These are phyloP conservation scores for Atkinsonella hypoxylon DNA, from an alignment of 2,329 filamentous ascomycete species.

Conservation along the genomic window DNA sequence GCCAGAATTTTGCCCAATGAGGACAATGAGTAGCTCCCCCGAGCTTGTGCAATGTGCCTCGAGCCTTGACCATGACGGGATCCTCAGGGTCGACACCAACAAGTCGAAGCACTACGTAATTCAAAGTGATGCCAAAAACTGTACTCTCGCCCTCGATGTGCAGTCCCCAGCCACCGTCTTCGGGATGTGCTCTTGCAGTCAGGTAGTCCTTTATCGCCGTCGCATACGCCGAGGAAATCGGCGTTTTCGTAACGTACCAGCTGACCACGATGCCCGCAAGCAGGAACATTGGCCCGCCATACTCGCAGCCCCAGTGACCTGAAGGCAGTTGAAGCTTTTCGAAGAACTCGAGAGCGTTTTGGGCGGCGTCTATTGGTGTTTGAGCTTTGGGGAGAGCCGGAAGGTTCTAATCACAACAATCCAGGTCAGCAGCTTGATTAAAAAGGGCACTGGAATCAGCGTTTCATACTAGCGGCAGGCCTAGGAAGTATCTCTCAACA, in stretches of 20 bases:
- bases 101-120: constrained; percentile 71
- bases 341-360: constrained; percentile 81
- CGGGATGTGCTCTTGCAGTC: constrained; percentile 68
- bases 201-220: constrained; percentile 91
- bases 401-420: constrained; percentile 43
- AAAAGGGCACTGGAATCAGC: not conserved
- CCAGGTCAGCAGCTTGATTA: not conserved
- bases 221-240: constrained; percentile 66
- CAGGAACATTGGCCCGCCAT: constrained; percentile 94
- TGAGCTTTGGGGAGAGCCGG: constrained; percentile 59
- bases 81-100: constrained; percentile 78
- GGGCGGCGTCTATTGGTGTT: constrained; percentile 63
- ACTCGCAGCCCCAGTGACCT: constrained; percentile 95
- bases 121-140: constrained; percentile 81
- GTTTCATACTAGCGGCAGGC: constrained; percentile 57
- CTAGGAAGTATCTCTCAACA: constrained; percentile 84
- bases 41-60: constrained; percentile 68
- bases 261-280: constrained; percentile 74
- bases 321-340: constrained; percentile 77
- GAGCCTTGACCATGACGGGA: constrained; percentile 72
- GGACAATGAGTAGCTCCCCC: constrained; percentile 76
- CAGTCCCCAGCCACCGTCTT: constrained; percentile 93
- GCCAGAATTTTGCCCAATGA: constrained; percentile 97
- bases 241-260: constrained; percentile 82
- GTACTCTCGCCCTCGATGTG: constrained; percentile 91